phyloP scores from a whole-genome alignment of 2,329 filamentous ascomycete genomes.

The Dactylellina cionopaga region DNA sequence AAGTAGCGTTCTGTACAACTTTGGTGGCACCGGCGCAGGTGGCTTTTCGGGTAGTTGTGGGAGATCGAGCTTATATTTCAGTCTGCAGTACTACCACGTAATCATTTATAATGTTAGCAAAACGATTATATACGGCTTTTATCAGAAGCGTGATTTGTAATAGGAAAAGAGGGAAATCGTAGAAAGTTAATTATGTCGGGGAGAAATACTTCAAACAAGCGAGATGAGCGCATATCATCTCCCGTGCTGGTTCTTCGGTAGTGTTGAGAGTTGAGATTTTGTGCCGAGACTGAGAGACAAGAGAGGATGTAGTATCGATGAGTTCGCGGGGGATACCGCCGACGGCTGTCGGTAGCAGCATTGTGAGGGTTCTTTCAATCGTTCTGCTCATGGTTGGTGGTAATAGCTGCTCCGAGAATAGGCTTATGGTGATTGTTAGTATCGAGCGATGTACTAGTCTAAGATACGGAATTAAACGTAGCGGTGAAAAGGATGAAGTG shows the following conservation, averaged over 20 bases:
- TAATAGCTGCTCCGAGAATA: too few relatives aligned
- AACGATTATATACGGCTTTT: not conserved
- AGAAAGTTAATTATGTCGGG: too few relatives aligned
- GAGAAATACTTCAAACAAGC: conserved; percentile 79
- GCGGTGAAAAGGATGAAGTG: too few relatives aligned
- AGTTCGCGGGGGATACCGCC: conserved; percentile 91
- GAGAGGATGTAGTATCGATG: conserved; percentile 97
- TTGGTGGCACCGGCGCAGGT: conserved; percentile 31
- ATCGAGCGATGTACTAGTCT: too few relatives aligned
- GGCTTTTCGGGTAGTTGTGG: conserved; percentile 34
- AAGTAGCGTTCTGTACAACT: conserved; percentile 35
- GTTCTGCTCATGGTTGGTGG: conserved; percentile 56
- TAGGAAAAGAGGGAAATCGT: not conserved
- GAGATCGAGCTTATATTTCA: conserved; percentile 41
- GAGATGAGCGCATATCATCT: conserved; percentile 85
- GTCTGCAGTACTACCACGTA: conserved; percentile 14
- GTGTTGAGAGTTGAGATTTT: conserved; percentile 80
- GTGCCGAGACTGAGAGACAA: conserved; percentile 88
- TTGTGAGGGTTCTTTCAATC: conserved; percentile 70
- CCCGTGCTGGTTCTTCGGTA: conserved; percentile 86
- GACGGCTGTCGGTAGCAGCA: conserved; percentile 90
- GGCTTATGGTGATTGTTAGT: not conserved
- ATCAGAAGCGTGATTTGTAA: not conserved
- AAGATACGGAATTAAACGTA: too few relatives aligned
- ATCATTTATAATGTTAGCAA: not conserved